Evolutionary conservation across 2,329 filamentous ascomycete genomes (phyloP).

Genomic region (Helicocarpus griseus): DNA sequence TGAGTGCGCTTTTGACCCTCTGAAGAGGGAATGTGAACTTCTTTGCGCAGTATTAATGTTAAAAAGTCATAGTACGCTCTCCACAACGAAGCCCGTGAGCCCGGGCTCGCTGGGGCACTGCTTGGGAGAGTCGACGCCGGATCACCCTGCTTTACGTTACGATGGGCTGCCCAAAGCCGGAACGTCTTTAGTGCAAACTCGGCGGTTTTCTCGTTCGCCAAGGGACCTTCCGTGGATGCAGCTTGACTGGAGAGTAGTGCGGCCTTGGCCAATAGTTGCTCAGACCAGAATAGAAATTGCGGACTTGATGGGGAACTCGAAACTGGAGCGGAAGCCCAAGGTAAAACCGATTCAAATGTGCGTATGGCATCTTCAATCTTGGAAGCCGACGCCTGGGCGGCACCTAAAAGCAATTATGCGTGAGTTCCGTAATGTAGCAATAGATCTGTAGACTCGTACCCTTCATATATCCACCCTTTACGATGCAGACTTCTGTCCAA

Average conservation of each 20-base stretch:
- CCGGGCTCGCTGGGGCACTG: conserved; percentile 15
- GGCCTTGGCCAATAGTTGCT: conserved; percentile 64
- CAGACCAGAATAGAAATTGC: conserved; percentile 68
- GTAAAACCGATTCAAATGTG: conserved; percentile 57
- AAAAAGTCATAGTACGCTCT: conserved; percentile 72
- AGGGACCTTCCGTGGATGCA: conserved; percentile 21
- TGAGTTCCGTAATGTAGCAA: background rate
- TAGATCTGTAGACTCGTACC: conserved; percentile 40
- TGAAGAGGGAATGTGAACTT: conserved; percentile 13
- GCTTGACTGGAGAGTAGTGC: conserved; percentile 58
- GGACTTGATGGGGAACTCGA: conserved; percentile 40
- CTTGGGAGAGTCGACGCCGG: conserved; percentile 12
- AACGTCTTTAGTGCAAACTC: conserved; percentile 39
- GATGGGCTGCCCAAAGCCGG: conserved; percentile 35
- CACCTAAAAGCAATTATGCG: conserved; percentile 26
- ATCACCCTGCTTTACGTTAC: conserved; percentile 24
- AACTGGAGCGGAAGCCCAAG: conserved; percentile 43
- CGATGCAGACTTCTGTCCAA: conserved; percentile 74
- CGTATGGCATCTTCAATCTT: conserved; percentile 49
- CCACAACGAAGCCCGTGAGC: conserved; percentile 54
- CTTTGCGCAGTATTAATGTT: conserved; percentile 61
- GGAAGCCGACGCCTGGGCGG: conserved; percentile 35
- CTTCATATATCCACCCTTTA: conserved; percentile 70
- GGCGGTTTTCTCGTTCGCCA: conserved; percentile 19
- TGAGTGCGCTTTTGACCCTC: conserved; percentile 44